Evolutionary conservation across 129 eudicot species (phyloP), one percentile per base, ranked within the genome.

Genomic region (Arctium lappa): DNA sequence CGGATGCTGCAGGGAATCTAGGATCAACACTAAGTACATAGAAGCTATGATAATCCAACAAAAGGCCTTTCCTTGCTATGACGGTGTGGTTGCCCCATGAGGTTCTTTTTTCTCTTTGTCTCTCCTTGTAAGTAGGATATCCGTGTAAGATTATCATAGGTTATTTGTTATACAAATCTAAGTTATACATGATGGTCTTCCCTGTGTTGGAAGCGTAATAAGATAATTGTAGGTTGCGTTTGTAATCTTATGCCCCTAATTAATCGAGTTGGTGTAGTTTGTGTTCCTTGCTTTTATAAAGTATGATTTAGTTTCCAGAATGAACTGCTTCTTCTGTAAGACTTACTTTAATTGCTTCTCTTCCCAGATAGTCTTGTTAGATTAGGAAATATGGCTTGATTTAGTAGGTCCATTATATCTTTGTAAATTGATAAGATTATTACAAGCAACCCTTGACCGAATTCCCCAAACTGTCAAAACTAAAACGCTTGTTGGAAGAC

Each of bases 1-100:
- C 92, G 1, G 81, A 88, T 69, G 91, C 94, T 31, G 73, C 89
- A 1, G 89, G 89, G 31, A 72, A 86, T 53, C 2, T 91, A 10
- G 95, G 90, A 74, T 86, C 75, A 3, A 44, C 32, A 13, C 77
- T 80, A 86, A 77, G 86, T 16, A 40, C 12, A 30, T 78, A 80
- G 39, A 85, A 74, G 73, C 66, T 74, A 66, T 77, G 40, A 81
- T 74, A 56, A 70, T 27, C 75, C 10, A 50, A 38, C 12, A 62
- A 66, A 72, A 79, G n/a, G 8, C 53, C 75, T 6, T 69, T 68
- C 36, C n/a, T 42, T 48, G 16, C 37, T 72, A 8, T 56, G 73
- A n/a, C 2, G 40, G 3, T 63, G 68, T n/a, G 29, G 27, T 60
- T 60, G 0, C 27, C 10, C 65, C 18, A 69, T 37, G 31, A 38